These are phyloP conservation scores for Phaseolus coccineus DNA, from an alignment of 331 rosid species.

Conservation along the genomic window DNA sequence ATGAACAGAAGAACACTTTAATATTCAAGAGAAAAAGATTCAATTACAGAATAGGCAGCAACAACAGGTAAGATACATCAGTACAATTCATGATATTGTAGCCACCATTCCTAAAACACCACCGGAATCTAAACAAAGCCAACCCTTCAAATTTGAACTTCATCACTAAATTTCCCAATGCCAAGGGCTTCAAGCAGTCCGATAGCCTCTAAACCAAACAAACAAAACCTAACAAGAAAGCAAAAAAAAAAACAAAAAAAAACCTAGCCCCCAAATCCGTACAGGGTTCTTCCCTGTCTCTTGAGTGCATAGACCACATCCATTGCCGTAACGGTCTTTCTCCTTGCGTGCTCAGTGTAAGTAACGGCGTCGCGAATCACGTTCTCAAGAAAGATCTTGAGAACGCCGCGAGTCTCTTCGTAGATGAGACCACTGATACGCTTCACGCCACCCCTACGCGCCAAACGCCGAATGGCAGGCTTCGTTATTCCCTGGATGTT, in stretches of 20 bases:
- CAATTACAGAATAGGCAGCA: not conserved
- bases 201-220: not conserved
- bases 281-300: conserved; percentile 56
- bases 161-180: not conserved
- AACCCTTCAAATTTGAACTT: not conserved
- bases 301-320: conserved; percentile 54
- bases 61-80: not conserved
- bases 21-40: not conserved
- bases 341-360: conserved; percentile 53
- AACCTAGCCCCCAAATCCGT: conserved; percentile 60
- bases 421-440: conserved; percentile 55
- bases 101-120: not conserved
- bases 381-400: conserved; percentile 54
- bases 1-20: not conserved
- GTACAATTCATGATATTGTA: not conserved
- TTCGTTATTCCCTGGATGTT: conserved; percentile 56
- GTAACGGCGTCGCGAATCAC: conserved; percentile 56
- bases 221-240: not conserved
- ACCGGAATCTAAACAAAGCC: not conserved
- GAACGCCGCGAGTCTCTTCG: conserved; percentile 57
- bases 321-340: conserved; percentile 57
- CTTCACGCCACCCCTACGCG: conserved; percentile 57
- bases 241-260: not conserved
- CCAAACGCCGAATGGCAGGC: conserved; percentile 57
- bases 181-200: conserved; percentile 27